phyloP scores from a whole-genome alignment of 129 eudicot species.

The Ambrosia trifida region DNA sequence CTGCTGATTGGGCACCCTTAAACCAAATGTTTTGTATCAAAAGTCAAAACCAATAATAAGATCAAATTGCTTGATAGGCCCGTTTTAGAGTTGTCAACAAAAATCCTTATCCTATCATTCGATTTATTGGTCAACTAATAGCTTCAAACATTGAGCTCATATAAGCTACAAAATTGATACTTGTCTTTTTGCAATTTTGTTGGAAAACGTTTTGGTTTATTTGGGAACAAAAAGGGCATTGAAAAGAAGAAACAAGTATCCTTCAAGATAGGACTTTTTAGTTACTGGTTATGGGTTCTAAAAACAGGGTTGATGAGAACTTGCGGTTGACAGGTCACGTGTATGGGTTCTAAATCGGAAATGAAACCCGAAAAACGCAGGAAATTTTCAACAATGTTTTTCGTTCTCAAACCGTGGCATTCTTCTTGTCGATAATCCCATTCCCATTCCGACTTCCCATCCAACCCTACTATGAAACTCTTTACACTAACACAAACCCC shows the following conservation, averaged over 20 bases:
- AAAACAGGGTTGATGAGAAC: background rate
- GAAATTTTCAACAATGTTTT: background rate
- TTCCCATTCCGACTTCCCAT: background rate
- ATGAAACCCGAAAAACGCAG: background rate
- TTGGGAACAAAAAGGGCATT: background rate
- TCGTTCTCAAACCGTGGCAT: background rate
- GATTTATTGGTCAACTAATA: background rate
- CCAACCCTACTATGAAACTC: background rate
- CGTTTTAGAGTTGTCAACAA: too few relatives aligned
- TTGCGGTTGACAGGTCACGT: too few relatives aligned
- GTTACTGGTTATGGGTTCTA: background rate
- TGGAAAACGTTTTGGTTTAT: background rate
- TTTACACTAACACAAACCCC: conserved; percentile 12
- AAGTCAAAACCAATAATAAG: background rate
- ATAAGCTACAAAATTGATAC: conserved; percentile 10
- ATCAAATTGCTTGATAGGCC: too few relatives aligned
- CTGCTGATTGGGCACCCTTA: background rate
- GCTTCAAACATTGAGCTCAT: conserved; percentile 6
- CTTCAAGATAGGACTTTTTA: background rate
- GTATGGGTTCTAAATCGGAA: too few relatives aligned
- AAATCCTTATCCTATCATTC: background rate
- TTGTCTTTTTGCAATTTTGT: background rate
- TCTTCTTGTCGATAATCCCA: background rate
- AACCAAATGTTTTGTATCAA: background rate
- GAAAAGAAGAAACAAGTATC: background rate